phyloP scores from a whole-genome alignment of 148 eudicot genomes.

The Polygonum aviculare region DNA sequence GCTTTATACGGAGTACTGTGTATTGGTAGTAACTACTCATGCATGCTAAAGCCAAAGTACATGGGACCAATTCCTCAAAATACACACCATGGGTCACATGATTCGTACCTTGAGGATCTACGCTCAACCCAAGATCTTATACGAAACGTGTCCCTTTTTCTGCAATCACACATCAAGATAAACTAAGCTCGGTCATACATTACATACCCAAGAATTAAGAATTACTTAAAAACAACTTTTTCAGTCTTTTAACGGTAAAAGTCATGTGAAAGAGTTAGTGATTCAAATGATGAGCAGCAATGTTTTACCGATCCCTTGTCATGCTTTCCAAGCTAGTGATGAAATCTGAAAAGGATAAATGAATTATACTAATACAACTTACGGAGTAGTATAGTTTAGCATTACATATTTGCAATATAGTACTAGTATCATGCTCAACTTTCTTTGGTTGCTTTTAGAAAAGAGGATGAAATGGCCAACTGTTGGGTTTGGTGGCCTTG shows the following conservation, averaged over 20 bases:
- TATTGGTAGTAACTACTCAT: not conserved
- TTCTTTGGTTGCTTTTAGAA: constrained; percentile 1
- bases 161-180: not conserved
- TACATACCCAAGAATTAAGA: not conserved
- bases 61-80: constrained; percentile 7
- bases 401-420: not conserved
- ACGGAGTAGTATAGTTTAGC: not conserved
- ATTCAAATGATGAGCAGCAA: constrained; percentile 12
- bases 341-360: not conserved
- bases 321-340: constrained; percentile 1
- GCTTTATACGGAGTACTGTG: not conserved
- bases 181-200: not conserved
- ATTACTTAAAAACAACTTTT: not conserved
- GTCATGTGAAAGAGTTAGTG: constrained; percentile 10
- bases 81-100: not conserved
- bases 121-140: not conserved
- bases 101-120: not conserved
- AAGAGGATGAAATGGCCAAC: not conserved
- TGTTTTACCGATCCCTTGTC: not conserved
- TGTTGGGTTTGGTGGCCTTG: constrained; percentile 1
- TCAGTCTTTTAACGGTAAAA: not conserved
- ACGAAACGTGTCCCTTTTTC: not conserved
- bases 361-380: not conserved
- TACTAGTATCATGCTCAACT: not conserved
- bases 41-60: not conserved